These are phyloP conservation scores for Acarospora socialis DNA, from an alignment of 2,329 filamentous ascomycete species.

Conservation along the genomic window DNA sequence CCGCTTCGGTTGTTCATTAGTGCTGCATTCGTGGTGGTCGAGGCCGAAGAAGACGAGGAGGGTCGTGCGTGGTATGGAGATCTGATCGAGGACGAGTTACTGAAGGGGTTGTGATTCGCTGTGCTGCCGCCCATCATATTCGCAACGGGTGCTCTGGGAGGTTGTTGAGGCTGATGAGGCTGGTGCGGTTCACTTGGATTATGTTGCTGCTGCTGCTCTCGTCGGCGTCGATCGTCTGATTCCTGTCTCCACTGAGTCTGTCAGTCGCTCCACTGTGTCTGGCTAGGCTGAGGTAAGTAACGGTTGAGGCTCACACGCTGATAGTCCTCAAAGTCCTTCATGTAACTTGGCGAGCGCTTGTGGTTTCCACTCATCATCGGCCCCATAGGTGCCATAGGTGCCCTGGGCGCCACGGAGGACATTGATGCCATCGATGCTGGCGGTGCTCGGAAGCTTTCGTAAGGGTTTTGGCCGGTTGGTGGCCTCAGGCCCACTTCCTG, in stretches of 20 bases:
- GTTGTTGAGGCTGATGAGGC: constrained; percentile 3
- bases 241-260: constrained; percentile 5
- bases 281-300: neutral
- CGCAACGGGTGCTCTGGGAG: constrained; percentile 12
- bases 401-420: constrained; percentile 9
- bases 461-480: no score
- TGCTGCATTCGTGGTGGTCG: neutral
- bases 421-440: constrained; percentile 10
- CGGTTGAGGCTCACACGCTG: neutral
- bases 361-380: constrained; percentile 6
- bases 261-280: neutral
- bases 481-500: no score
- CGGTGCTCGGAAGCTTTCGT: constrained; percentile 11
- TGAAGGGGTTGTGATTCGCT: constrained; percentile 2
- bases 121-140: constrained; percentile 10
- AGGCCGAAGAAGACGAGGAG: neutral
- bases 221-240: neutral
- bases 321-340: neutral
- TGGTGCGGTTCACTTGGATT: constrained; percentile 3
- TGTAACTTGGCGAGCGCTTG: neutral
- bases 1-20: constrained; percentile 5
- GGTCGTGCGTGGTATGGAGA: neutral
- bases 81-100: constrained; percentile 1
- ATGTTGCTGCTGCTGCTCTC: neutral
- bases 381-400: constrained; percentile 9